Base-by-base conservation (phyloP, 768 basidiomycete species). In the Dictyophora rubrovolvata region DNA sequence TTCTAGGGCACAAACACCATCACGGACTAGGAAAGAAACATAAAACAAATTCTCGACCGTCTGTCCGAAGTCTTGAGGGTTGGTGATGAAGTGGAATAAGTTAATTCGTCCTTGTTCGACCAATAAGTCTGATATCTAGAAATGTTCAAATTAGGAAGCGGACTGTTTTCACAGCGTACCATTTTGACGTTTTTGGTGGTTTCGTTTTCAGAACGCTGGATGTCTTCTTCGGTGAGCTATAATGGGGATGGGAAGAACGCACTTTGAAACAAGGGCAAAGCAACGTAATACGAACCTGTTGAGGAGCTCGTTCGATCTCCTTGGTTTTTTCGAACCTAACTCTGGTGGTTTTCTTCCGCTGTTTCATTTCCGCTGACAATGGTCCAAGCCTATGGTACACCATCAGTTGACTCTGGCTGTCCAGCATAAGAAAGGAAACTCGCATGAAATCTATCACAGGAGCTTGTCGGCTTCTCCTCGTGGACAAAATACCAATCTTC, bases 31-130 rank as follows among this genome's bases (percentile, higher is more conserved):
- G 73, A 99, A 98, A 0, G 91, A 92, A 1, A 95, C 77, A 67
- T 96, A 93, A 69, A 99, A 98, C 21, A 95, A 75, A 69, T 99
- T 99, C 72, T 99, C 96, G 14, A 98, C 92, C 0, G 89, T 91
- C 68, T 99, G 95, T 0, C 86, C 87, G 67, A 91, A 99, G 65
- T 88, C 84, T 28, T 85, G 71, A 12, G 96, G 96, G 68, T 99
- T 95, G 62, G 96, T 76, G 55, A 97, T 77, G 66, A 97, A 88
- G 61, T 78, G 72, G 74, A 97, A 97, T 28, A 96, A 70, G 65
- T 96, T 96, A 54, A 89, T 77, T 7, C 69, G 65, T 33, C 76
- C 73, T n/a, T 73, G 70, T 0, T 77, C 69, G 18, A 71, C 68
- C 22, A 96, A 75, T 8, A 89, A 72, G 3, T 77, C 70, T 66